Percentiles rank a stretch among this genome's conserved stretches.
Conservation (phyloP, 2,329 filamentous ascomycete species). For the Amylocarpus encephaloides region DNA sequence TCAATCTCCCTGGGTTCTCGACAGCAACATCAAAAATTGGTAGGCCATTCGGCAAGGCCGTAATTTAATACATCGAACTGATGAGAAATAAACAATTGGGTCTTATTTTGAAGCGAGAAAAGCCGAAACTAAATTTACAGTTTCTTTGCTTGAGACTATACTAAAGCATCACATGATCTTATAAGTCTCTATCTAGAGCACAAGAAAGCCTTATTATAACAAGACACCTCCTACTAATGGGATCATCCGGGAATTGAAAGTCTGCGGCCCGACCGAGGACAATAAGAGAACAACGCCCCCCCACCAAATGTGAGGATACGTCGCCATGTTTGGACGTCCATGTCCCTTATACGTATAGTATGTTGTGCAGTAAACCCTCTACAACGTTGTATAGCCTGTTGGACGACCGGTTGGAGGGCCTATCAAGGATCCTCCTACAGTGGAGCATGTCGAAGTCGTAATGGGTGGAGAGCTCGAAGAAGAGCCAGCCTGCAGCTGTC, state of each 20-base stretch:
- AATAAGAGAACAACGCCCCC: conserved; percentile 51
- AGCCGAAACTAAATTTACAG: too few relatives aligned
- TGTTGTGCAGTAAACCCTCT: conserved; percentile 54
- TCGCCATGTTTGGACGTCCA: conserved; percentile 45
- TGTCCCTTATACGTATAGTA: conserved; percentile 41
- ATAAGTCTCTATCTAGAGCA: too few relatives aligned
- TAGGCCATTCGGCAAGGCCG: too few relatives aligned
- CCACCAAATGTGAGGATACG: conserved; percentile 51
- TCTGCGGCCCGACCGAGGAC: conserved; percentile 60
- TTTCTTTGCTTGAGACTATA: too few relatives aligned
- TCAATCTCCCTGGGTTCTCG: too few relatives aligned
- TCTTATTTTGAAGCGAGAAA: too few relatives aligned
- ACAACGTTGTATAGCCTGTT: background rate
- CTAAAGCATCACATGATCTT: too few relatives aligned
- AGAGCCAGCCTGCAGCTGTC: conserved; percentile 38
- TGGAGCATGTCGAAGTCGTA: background rate
- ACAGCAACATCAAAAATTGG: too few relatives aligned
- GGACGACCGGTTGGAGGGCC: background rate
- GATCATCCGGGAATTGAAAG: conserved; percentile 41
- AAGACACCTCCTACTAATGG: conserved; percentile 1
- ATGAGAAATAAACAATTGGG: too few relatives aligned
- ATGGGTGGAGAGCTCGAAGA: background rate
- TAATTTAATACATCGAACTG: too few relatives aligned
- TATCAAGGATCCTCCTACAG: background rate
- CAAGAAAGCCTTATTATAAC: too few relatives aligned